Evolutionary conservation across 148 eudicot species (phyloP).

Genomic region (Chenopodium quinoa): DNA sequence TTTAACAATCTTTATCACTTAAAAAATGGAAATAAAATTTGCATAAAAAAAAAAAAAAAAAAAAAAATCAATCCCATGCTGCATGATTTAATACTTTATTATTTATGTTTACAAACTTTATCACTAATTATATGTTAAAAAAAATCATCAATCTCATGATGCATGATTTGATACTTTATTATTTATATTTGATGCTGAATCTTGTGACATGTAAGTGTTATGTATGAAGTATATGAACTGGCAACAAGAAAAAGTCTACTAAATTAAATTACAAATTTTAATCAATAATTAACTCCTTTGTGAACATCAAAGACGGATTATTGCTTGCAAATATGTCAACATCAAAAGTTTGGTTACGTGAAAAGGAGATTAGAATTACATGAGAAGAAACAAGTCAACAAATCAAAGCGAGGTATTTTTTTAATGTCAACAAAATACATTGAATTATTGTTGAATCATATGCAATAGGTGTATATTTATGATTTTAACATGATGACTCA

Average conservation of each 20-base stretch:
- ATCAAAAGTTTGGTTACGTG: background rate
- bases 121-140: background rate
- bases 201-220: slow-evolving; percentile 1
- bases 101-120: no score
- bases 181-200: background rate
- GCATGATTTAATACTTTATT: no score
- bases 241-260: slow-evolving; percentile 2
- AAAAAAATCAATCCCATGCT: no score
- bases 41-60: no score
- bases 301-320: background rate
- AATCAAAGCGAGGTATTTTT: background rate
- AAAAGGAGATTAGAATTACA: background rate
- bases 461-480: background rate
- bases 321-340: background rate
- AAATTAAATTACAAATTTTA: background rate
- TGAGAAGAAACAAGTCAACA: background rate
- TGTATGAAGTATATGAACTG: background rate
- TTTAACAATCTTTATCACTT: background rate
- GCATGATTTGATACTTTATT: slow-evolving; percentile 4
- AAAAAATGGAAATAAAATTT: no score
- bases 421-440: no score
- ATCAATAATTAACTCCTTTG: background rate
- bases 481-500: background rate
- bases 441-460: background rate
- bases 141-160: background rate